Base-by-base conservation (phyloP, 2,329 filamentous ascomycete species). In the Colletotrichum cuscutae region DNA sequence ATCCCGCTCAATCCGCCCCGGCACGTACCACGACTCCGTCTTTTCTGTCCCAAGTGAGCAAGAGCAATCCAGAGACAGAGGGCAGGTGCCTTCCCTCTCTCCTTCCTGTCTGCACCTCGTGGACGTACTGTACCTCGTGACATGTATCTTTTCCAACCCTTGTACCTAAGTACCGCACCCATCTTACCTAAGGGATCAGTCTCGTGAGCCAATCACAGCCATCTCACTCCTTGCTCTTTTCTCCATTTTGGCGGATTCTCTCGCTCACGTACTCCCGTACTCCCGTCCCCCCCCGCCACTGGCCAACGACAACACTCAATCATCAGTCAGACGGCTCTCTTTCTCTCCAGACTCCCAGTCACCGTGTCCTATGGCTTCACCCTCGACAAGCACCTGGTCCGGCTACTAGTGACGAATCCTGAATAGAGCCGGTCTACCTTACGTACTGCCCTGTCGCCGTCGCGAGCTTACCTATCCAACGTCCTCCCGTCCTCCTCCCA, bases 1-100 rank as follows among this genome's bases (percentile, higher is more conserved):
- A 46, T 30, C 60, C 59, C 30, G 53, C 32, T 65, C 56, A 71
- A 63, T 73, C 66, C 64, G 62, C 65, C 68, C 60, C 63, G 66
- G 74, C 62, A 75, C 73, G 66, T 71, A 75, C 67, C 65, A 68
- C 68, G 61, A 72, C 64, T 49, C 69, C 56, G 54, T 35, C 35
- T 46, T 46, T 46, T 32, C 61, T 28, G 24, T 64, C 49, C 32
- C 58, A 53, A 58, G 30, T 52, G 56, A 60, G 56, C 9, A n/a
- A 67, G 42, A 61, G 57, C 8, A 49, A 49, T 49, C 19, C 42
- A 49, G 42, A 35, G 32, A 35, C 32, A 1, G 32, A 5, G 32
- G 7, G 15, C 19, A 46, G 42, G 42, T 46, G 42, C 42, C 42
- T 46, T n/a, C 19, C 42, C 8, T 42, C 15, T 49, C 42, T 19